These are phyloP conservation scores for Creolimax fragrantissima DNA, from an alignment of 78 protist genomes.

Conservation along the genomic window DNA sequence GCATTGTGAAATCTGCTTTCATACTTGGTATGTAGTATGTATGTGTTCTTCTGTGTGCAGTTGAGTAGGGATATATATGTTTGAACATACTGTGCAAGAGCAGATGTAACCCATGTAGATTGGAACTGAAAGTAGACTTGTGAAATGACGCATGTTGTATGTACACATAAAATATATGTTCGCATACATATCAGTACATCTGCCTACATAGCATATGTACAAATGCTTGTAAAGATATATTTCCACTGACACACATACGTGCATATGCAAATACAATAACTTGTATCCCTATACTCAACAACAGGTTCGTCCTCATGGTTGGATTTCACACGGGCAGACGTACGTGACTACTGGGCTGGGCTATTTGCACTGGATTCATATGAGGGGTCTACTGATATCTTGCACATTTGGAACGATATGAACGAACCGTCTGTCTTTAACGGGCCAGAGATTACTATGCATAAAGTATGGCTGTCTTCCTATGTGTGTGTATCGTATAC, in stretches of 20 bases:
- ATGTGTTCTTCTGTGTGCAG: not conserved
- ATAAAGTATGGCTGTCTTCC: conserved; percentile 58
- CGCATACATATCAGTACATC: not conserved
- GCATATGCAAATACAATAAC: not conserved
- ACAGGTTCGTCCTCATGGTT: conserved; percentile 54
- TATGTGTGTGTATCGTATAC: no score
- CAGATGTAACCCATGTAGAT: no score
- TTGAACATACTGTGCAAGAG: no score
- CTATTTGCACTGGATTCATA: conserved; percentile 61
- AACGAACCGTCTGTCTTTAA: conserved; percentile 87
- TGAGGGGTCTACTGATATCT: conserved; percentile 62
- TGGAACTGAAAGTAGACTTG: no score
- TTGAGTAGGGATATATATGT: not conserved
- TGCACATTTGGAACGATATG: conserved; percentile 94
- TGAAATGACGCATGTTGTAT: no score
- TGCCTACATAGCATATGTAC: not conserved
- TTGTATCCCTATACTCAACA: not conserved
- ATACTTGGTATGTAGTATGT: no score
- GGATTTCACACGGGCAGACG: conserved; percentile 74
- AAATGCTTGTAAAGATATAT: not conserved
- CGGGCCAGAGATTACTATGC: conserved; percentile 95
- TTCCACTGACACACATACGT: not conserved
- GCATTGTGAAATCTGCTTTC: no score
- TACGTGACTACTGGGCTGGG: conserved; percentile 85
- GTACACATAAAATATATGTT: no score